These are phyloP conservation scores for Colletotrichum sidae DNA, from an alignment of 2,329 filamentous ascomycete genomes.

Conservation along the genomic window DNA sequence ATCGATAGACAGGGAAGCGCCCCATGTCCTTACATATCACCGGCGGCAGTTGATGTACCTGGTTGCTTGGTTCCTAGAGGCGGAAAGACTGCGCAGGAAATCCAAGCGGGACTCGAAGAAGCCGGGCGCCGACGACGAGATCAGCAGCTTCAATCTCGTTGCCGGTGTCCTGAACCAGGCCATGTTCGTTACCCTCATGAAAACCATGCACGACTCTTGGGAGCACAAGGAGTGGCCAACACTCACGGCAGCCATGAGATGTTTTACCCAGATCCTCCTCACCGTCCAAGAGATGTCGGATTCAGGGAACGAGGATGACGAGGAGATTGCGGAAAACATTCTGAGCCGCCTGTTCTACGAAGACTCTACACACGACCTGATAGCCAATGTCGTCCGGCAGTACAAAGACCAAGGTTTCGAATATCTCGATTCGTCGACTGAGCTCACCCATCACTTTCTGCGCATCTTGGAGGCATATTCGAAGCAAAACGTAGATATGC, in stretches of 20 bases:
- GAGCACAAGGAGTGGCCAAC: constrained; percentile 91
- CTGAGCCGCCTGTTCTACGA: constrained; percentile 98
- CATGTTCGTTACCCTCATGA: constrained; percentile 90
- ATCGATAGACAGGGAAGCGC: constrained; percentile 89
- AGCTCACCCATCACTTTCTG: constrained; percentile 90
- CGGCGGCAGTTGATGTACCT: constrained; percentile 91
- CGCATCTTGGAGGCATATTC: constrained; percentile 93
- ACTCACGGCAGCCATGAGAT: constrained; percentile 88
- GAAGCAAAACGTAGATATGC: constrained; percentile 93
- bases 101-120: constrained; percentile 66
- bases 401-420: constrained; percentile 96
- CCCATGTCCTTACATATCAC: constrained; percentile 82
- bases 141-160: constrained; percentile 86
- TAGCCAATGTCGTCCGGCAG: constrained; percentile 82
- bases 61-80: constrained; percentile 91
- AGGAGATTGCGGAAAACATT: constrained; percentile 98
- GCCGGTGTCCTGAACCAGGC: constrained; percentile 94
- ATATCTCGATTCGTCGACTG: constrained; percentile 91
- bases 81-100: constrained; percentile 79
- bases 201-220: constrained; percentile 81
- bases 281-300: constrained; percentile 94
- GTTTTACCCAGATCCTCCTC: constrained; percentile 92
- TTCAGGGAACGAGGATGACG: constrained; percentile 88
- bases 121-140: constrained; percentile 56
- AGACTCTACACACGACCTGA: constrained; percentile 89